Percentiles rank a stretch among this genome's conserved stretches.
Evolutionary conservation across 164 flowering plant genomes (phyloP).

Genomic region (Magnolia kwangsiensis): DNA sequence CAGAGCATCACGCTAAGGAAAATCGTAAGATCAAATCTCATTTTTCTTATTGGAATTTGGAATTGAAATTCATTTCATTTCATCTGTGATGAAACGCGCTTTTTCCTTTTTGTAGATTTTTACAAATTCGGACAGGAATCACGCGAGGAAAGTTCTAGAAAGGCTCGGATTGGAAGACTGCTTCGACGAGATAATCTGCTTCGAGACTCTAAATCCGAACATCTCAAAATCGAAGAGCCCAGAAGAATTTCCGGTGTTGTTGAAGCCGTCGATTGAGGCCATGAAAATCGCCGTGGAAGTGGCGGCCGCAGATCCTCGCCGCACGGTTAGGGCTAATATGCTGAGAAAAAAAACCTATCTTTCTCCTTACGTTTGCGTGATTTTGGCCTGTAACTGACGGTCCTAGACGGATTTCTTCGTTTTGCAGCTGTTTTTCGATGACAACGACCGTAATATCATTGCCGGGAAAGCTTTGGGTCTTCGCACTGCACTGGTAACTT

Average conservation of each 20-base stretch:
- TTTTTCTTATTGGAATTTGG: background rate
- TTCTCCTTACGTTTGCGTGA: background rate
- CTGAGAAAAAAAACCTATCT: no score
- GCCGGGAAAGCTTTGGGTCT: slow-evolving; percentile 73
- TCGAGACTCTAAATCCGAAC: slow-evolving; percentile 85
- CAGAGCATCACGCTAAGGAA: slow-evolving; percentile 63
- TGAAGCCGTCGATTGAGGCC: slow-evolving; percentile 79
- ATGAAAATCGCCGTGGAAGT: slow-evolving; percentile 54
- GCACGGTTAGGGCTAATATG: slow-evolving; percentile 41
- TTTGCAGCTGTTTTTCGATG: slow-evolving; percentile 79
- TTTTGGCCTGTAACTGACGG: background rate
- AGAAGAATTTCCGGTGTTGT: slow-evolving; percentile 64
- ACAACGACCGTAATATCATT: slow-evolving; percentile 55
- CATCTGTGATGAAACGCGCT: background rate
- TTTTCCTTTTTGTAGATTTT: slow-evolving; percentile 46
- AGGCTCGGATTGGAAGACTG: slow-evolving; percentile 72
- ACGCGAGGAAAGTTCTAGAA: slow-evolving; percentile 52
- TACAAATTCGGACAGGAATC: slow-evolving; percentile 62
- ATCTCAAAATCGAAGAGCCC: slow-evolving; percentile 45
- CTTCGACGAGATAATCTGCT: slow-evolving; percentile 79
- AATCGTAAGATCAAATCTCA: slow-evolving; percentile 36
- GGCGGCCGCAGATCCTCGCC: slow-evolving; percentile 59
- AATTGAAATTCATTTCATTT: background rate
- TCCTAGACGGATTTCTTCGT: background rate
- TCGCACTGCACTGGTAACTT: slow-evolving; percentile 65